These are phyloP conservation scores for Pythium insidiosum DNA, from an alignment of 352 stramenopile genomes.

Conservation along the genomic window DNA sequence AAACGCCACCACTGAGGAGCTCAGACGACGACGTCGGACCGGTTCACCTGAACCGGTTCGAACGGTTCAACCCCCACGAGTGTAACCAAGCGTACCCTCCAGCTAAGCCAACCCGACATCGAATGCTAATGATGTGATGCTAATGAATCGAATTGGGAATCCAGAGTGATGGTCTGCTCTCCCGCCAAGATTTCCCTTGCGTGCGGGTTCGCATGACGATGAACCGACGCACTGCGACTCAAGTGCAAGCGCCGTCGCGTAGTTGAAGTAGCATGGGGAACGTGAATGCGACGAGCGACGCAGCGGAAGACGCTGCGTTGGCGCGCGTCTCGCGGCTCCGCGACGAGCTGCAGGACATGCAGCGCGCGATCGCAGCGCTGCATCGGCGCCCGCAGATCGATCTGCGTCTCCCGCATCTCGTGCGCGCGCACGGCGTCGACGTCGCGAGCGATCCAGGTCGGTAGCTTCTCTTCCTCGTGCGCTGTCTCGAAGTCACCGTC, in stretches of 20 bases:
- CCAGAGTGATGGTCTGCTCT: too few species aligned
- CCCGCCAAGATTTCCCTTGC: too few species aligned
- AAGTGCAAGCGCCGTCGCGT: too few species aligned
- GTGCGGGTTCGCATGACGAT: too few species aligned
- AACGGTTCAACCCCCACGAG: too few species aligned
- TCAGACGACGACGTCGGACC: constrained; percentile 1
- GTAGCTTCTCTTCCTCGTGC: constrained; percentile 13
- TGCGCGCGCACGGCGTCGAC: constrained; percentile 14
- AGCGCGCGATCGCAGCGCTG: constrained; percentile 24
- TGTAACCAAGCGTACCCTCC: too few species aligned
- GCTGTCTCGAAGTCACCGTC: constrained; percentile 9
- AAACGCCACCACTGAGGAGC: too few species aligned
- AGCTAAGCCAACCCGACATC: too few species aligned
- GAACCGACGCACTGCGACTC: too few species aligned
- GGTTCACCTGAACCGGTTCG: constrained; percentile 1
- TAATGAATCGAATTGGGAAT: too few species aligned
- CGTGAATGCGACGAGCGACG: constrained; percentile 42
- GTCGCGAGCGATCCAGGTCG: constrained; percentile 5
- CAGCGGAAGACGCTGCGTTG: constrained; percentile 15
- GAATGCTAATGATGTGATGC: too few species aligned
- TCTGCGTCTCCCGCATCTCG: constrained; percentile 23
- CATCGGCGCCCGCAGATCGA: constrained; percentile 8
- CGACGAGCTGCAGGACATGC: constrained; percentile 40
- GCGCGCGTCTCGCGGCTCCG: constrained; percentile 20
- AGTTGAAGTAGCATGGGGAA: constrained; percentile 8